Base-by-base conservation (phyloP, 1,284 basidiomycete genomes). In the Puccinia brachypodii region DNA sequence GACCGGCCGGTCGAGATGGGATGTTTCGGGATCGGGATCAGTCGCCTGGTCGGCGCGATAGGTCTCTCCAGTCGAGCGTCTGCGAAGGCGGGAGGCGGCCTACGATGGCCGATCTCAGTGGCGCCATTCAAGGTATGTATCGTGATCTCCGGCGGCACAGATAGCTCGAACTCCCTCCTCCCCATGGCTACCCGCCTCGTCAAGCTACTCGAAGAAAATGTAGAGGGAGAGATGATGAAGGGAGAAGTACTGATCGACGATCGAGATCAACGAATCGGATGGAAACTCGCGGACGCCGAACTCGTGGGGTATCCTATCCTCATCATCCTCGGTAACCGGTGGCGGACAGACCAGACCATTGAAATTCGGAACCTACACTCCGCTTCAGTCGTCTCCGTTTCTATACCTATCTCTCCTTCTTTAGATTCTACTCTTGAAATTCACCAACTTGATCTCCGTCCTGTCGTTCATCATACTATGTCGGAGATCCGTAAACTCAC, bases 21-120 rank as follows among this genome's bases (percentile, higher is more conserved):
- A 0, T 87, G 87, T 76, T 87, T 86, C 53, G 87, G 87, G 14
- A 86, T 87, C 14, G 87, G 87, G 9, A 84, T 87, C 1, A 85
- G 85, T 22, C 83, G 87, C 0, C 84, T 87, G 11, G 56, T 87
- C 2, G 87, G 86, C 28, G 84, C 85, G 0, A 79, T 87, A 11
- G 87, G 86, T 0, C 85, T 84, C 56, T 60, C 79, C 36, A 80
- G 80, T 8, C 28, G 66, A n/a, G 82, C 8, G 58, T 7, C 13
- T 31, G 14, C 8, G 3, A 25, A 19, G 31, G 25, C 2, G 82
- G 83, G 19, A 6, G 85, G 85, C 0, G 44, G 47, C 3, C 83
- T 87, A 47, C 56, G 84, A 1, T 87, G 87, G 87, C 86, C 86
- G 0, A 31, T 3, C 2, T 19, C 71, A 0, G 72, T 86, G 0